Evolutionary conservation across 169 alveolate genomes (phyloP).

Genomic region (Plasmodium malariae): DNA sequence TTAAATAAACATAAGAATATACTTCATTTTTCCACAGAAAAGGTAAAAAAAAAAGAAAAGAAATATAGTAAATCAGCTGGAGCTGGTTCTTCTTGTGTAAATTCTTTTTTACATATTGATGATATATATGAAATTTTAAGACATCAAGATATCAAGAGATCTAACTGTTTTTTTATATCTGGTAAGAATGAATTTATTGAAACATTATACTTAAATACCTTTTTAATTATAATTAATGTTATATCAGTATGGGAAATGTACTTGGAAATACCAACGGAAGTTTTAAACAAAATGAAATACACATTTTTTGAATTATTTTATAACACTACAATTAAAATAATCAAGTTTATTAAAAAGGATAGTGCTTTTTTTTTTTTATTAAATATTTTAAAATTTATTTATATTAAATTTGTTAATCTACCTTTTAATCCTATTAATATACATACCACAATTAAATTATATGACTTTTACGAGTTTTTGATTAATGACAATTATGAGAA

Average conservation of each 20-base stretch:
- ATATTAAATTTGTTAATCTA: slow-evolving; percentile 49
- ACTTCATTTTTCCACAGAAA: slow-evolving; percentile 6
- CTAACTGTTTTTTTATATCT: slow-evolving; percentile 9
- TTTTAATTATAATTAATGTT: slow-evolving; percentile 59
- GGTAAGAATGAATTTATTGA: slow-evolving; percentile 56
- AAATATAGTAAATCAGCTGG: background rate
- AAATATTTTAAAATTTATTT: slow-evolving; percentile 59
- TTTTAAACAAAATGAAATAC: slow-evolving; percentile 71
- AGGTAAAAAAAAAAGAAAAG: slow-evolving; percentile 1
- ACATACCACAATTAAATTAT: slow-evolving; percentile 37
- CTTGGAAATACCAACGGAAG: slow-evolving; percentile 64
- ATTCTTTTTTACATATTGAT: slow-evolving; percentile 14
- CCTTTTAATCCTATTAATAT: slow-evolving; percentile 74
- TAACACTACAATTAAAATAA: slow-evolving; percentile 69
- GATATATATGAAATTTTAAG: slow-evolving; percentile 50
- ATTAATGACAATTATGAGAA: slow-evolving; percentile 7
- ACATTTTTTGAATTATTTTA: slow-evolving; percentile 75
- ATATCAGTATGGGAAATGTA: slow-evolving; percentile 65
- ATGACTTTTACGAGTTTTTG: slow-evolving; percentile 68
- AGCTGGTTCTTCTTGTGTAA: background rate
- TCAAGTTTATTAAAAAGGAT: slow-evolving; percentile 50
- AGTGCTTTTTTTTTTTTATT: slow-evolving; percentile 42
- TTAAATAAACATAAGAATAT: slow-evolving; percentile 22
- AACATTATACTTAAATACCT: slow-evolving; percentile 39
- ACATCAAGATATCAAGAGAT: background rate